Conservation (phyloP, 1,284 basidiomycete species). For the Rhodotorula sp. region DNA sequence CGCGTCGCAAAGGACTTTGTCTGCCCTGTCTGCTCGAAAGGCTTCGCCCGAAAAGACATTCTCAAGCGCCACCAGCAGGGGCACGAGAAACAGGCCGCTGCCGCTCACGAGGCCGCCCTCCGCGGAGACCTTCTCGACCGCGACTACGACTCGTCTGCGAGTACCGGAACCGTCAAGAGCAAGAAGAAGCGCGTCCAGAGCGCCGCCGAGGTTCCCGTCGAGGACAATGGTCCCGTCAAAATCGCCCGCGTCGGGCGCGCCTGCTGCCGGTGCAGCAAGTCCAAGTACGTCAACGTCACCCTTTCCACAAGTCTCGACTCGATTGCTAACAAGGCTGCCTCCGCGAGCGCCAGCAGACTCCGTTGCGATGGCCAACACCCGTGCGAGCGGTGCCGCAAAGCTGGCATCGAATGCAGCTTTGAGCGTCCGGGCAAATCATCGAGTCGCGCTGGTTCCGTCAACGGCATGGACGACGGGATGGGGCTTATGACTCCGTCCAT, state of each 20-base stretch:
- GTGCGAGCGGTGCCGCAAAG: conserved; percentile 35
- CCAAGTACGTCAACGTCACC: conserved; percentile 24
- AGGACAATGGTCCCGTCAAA: conserved; percentile 26
- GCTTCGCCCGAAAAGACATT: conserved; percentile 41
- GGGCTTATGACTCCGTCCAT: conserved; percentile 15
- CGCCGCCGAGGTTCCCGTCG: conserved; percentile 11
- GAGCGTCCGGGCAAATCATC: conserved; percentile 28
- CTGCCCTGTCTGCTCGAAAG: conserved; percentile 37
- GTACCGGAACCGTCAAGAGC: conserved; percentile 7
- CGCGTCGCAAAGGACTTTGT: conserved; percentile 37
- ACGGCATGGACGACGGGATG: conserved; percentile 21
- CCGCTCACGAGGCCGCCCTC: conserved; percentile 24
- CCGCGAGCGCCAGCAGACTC: conserved; percentile 9
- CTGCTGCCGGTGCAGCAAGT: conserved; percentile 32
- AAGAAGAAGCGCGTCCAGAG: conserved; percentile 23
- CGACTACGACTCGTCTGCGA: conserved; percentile 10
- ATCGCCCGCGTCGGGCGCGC: conserved; percentile 31
- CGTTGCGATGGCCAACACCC: conserved; percentile 39
- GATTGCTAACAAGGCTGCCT: no score
- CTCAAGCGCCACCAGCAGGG: conserved; percentile 35
- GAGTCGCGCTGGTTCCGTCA: conserved; percentile 17
- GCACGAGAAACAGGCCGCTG: conserved; percentile 32
- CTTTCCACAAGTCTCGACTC: no score
- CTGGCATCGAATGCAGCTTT: conserved; percentile 32
- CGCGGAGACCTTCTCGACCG: conserved; percentile 19